Conservation (phyloP, 139 green algal genomes). For the Picochlorum sp. region DNA sequence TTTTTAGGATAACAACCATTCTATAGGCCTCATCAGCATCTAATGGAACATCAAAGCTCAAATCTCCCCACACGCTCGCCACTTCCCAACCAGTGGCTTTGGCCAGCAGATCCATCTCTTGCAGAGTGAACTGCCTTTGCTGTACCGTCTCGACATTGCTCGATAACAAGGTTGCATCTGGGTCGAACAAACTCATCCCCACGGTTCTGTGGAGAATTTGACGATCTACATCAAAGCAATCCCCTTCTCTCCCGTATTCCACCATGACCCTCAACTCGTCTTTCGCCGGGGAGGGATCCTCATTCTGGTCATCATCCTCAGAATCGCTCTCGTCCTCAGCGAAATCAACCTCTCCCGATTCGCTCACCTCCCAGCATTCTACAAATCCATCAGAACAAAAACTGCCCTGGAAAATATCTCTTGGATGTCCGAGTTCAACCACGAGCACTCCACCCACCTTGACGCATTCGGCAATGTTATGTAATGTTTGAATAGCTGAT, state of each 20-base stretch:
- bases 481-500: constrained; percentile 19
- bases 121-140: constrained; percentile 22
- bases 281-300: neutral
- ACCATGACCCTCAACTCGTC: constrained; percentile 20
- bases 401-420: constrained; percentile 22
- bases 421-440: constrained; percentile 23
- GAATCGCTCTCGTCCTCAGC: neutral
- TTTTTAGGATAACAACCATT: constrained; percentile 14
- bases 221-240: constrained; percentile 21
- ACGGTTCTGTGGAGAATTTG: constrained; percentile 32
- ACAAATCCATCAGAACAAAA: constrained; percentile 17
- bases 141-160: constrained; percentile 18
- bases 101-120: constrained; percentile 24
- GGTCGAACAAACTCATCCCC: constrained; percentile 13
- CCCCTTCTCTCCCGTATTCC: constrained; percentile 30
- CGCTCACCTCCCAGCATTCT: constrained; percentile 22
- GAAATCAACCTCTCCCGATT: constrained; percentile 8
- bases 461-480: constrained; percentile 13
- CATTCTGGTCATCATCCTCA: neutral
- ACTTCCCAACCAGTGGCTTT: constrained; percentile 14
- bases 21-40: constrained; percentile 22
- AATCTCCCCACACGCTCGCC: constrained; percentile 16
- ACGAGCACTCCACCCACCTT: constrained; percentile 22
- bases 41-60: constrained; percentile 11
- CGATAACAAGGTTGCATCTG: constrained; percentile 12